These are phyloP conservation scores for Brassica juncea DNA, from an alignment of 345 rosid species.

Conservation along the genomic window DNA sequence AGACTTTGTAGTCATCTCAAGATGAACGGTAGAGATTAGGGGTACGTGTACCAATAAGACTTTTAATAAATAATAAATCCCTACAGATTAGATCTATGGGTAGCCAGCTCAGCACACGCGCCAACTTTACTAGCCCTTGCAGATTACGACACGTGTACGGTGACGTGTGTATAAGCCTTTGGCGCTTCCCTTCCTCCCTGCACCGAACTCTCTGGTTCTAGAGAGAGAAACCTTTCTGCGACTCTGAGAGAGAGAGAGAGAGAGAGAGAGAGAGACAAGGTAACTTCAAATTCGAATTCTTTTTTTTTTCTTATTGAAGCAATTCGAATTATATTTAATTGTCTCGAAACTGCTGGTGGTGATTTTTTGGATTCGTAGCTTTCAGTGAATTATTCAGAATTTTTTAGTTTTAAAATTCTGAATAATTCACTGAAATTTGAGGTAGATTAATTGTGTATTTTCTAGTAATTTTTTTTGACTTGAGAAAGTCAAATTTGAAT, in stretches of 20 bases:
- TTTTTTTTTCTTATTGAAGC: neutral
- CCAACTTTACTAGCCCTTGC: neutral
- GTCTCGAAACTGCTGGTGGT: neutral
- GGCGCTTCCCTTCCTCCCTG: conserved; percentile 20
- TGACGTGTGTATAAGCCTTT: conserved; percentile 40
- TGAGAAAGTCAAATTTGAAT: neutral
- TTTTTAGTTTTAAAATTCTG: neutral
- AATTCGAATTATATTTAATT: neutral
- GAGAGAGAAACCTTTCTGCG: conserved; percentile 21
- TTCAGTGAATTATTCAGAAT: neutral
- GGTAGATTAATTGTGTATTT: neutral
- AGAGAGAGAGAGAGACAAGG: neutral
- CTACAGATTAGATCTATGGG: conserved; percentile 32
- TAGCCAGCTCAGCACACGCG: conserved; percentile 40
- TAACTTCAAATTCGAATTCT: neutral
- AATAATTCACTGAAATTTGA: neutral
- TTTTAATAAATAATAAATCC: neutral
- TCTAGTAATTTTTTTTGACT: neutral
- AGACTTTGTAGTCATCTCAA: neutral
- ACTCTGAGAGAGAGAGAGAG: neutral
- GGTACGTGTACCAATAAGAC: conserved; percentile 15
- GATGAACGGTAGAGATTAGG: conserved; percentile 22
- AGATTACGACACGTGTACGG: conserved; percentile 31
- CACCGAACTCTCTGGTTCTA: conserved; percentile 32
- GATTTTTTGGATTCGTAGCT: neutral